Base-by-base conservation (phyloP, 2,329 filamentous ascomycete genomes). In the Claviceps cyperi region DNA sequence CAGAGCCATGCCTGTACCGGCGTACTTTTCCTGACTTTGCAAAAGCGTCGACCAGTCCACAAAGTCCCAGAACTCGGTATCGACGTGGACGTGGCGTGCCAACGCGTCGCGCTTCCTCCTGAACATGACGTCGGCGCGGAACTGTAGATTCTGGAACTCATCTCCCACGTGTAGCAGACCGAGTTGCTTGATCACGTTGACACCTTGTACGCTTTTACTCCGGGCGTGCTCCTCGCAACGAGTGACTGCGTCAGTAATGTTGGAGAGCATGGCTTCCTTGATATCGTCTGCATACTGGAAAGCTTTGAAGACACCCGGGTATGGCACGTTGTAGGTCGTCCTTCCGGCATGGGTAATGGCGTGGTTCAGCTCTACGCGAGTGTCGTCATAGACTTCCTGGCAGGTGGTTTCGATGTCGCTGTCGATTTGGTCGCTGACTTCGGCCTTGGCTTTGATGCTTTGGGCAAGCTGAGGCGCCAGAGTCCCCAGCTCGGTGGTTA, bases 51-150 rank as follows among this genome's bases (percentile, higher is more conserved):
- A 76, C 65, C 89, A 75, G 65, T 98, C 92, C 59, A 98, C 86
- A 72, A 98, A 97, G 69, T 98, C 92, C 77, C 77, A 85, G 0
- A 95, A 59, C 61, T 98, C 90, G 4, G 92, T 86, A 49, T 92
- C 81, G 19, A 95, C 81, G 53, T 96, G 81, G 15, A 97, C 82
- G 61, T 94, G 83, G 55, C 88, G 81, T 5, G 87, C 89, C 40
- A 95, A 71, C 2, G 81, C 79, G 64, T 98, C 87, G 52, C 82
- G 79, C 60, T 84, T 84, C 54, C 86, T 81, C 52, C 81, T 82
- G 73, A 97, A 98, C 92, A 98, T 97, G 62, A 90, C 80, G 58
- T 96, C 89, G 1, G 88, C 81, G 32, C 85, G 81, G 80, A 98
- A 96, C 57, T 81, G 86, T 44, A 96, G 78, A 58, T 90, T 84